Conservation (phyloP, 2,329 filamentous ascomycete genomes). For the Aspergillus pseudotamarii region DNA sequence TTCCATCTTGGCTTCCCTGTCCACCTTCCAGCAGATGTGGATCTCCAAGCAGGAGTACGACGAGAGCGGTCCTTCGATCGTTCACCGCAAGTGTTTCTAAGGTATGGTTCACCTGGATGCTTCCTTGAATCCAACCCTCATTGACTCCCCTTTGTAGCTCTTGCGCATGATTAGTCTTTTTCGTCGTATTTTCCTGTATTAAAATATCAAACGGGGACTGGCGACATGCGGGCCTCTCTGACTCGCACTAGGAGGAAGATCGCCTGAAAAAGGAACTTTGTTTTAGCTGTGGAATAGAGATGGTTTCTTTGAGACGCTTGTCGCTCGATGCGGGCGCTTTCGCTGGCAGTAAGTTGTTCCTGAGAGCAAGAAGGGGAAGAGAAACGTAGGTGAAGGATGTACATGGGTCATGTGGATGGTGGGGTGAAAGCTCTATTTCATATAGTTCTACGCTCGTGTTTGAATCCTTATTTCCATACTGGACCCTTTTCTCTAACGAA, state of each 20-base stretch:
- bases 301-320: conserved; percentile 30
- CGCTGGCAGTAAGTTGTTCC: conserved; percentile 22
- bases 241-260: conserved; percentile 44
- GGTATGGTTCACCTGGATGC: conserved; percentile 42
- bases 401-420: conserved; percentile 24
- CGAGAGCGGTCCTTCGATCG: conserved; percentile 98
- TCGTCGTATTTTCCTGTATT: conserved; percentile 46
- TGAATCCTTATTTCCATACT: conserved; percentile 26
- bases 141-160: conserved; percentile 13
- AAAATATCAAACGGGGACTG: conserved; percentile 44
- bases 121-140: neutral
- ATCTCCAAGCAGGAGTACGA: conserved; percentile 99
- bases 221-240: conserved; percentile 41
- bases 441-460: conserved; percentile 29
- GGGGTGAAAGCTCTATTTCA: conserved; percentile 27
- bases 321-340: conserved; percentile 22
- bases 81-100: conserved; percentile 99
- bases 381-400: conserved; percentile 22
- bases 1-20: conserved; percentile 98
- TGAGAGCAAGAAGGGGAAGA: conserved; percentile 14
- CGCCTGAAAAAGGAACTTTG: conserved; percentile 44
- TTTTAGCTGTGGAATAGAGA: conserved; percentile 46
- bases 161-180: conserved; percentile 34
- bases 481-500: conserved; percentile 17
- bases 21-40: conserved; percentile 99